Conservation (phyloP, 805 yeast species). For the Wickerhamiella dianesei region DNA sequence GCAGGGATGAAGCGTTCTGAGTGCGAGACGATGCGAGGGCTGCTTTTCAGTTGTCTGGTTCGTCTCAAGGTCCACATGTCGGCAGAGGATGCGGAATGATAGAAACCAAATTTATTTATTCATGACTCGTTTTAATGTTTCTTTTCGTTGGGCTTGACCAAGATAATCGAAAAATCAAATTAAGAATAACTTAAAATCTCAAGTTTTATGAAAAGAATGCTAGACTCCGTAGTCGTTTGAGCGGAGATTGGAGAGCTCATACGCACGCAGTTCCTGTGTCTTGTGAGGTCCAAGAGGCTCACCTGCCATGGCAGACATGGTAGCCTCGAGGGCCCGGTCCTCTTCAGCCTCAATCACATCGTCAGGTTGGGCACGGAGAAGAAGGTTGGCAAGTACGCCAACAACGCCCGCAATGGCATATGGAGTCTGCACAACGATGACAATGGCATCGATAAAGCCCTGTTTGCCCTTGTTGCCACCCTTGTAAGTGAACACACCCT, state of each 20-base stretch:
- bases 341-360: slow-evolving; percentile 10
- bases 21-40: slow-evolving; percentile 13
- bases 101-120: slow-evolving; percentile 2
- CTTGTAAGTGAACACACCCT: slow-evolving; percentile 45
- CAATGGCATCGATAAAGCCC: slow-evolving; percentile 58
- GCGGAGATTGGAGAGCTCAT: background rate
- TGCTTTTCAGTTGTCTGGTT: slow-evolving; percentile 14
- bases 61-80: slow-evolving; percentile 12
- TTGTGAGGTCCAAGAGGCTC: background rate
- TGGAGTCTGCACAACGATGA: slow-evolving; percentile 58
- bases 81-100: slow-evolving; percentile 3
- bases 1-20: slow-evolving; percentile 15
- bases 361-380: slow-evolving; percentile 43
- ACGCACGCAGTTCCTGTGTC: background rate
- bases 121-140: background rate
- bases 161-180: background rate
- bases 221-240: background rate
- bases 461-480: slow-evolving; percentile 44
- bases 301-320: background rate
- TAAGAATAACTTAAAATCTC: no score
- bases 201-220: background rate
- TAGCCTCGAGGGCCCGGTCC: background rate
- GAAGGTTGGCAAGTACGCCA: slow-evolving; percentile 45
- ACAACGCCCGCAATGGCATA: slow-evolving; percentile 57
- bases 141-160: background rate